Conservation (phyloP, 768 basidiomycete species). For the Floccularia luteovirens region DNA sequence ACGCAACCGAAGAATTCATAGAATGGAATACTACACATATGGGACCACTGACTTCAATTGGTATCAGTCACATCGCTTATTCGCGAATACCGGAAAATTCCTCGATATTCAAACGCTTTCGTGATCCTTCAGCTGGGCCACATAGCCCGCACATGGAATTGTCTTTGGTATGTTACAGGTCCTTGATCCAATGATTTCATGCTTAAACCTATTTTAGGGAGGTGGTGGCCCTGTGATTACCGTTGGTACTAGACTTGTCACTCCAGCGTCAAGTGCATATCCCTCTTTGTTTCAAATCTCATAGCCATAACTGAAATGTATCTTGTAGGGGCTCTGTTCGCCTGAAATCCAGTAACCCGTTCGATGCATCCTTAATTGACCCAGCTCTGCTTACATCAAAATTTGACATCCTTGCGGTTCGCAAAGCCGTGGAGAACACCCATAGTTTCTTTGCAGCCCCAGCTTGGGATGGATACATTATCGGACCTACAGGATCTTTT, state of each 20-base stretch:
- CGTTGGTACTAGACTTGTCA: not conserved
- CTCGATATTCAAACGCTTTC: slow-evolving; percentile 8
- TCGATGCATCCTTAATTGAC: slow-evolving; percentile 16
- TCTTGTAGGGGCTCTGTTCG: slow-evolving; percentile 16
- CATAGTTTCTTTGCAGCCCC: slow-evolving; percentile 12
- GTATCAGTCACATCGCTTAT: slow-evolving; percentile 13
- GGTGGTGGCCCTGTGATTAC: not conserved
- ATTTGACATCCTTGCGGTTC: slow-evolving; percentile 14
- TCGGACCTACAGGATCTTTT: slow-evolving; percentile 9
- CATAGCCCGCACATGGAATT: slow-evolving; percentile 11
- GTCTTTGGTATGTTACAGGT: too few relatives aligned
- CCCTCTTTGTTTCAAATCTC: too few relatives aligned
- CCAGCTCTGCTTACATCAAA: slow-evolving; percentile 12
- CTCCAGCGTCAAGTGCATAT: slow-evolving; percentile 6
- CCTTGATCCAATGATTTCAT: too few relatives aligned
- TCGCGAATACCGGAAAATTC: slow-evolving; percentile 12
- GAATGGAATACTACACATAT: slow-evolving; percentile 12
- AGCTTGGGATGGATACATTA: slow-evolving; percentile 14
- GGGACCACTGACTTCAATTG: slow-evolving; percentile 12
- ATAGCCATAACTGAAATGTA: too few relatives aligned
- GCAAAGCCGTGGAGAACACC: slow-evolving; percentile 12
- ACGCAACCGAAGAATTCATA: slow-evolving; percentile 3
- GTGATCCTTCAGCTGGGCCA: slow-evolving; percentile 18
- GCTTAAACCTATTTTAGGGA: too few relatives aligned
- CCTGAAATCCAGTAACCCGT: slow-evolving; percentile 13